Conservation (phyloP, 106 monocot species). For the Acorus gramineus region DNA sequence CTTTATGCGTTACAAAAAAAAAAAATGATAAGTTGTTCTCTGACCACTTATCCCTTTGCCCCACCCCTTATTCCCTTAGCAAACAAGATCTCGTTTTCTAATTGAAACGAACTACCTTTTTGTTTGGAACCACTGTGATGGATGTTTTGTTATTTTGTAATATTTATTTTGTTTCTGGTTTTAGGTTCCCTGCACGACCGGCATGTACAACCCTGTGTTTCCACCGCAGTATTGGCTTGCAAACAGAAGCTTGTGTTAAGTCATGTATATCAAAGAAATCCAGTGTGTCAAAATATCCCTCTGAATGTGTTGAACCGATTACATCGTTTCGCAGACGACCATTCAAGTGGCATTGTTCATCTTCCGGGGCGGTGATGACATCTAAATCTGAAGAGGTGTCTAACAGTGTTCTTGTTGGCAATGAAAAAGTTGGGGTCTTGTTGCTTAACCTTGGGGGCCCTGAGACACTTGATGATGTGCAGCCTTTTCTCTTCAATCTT, state of each 20-base stretch:
- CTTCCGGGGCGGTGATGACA: conserved; percentile 55
- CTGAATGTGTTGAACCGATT: conserved; percentile 13
- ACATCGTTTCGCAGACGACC: conserved; percentile 7
- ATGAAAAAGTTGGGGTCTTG: conserved; percentile 82
- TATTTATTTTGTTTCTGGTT: conserved; percentile 1
- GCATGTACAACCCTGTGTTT: conserved; percentile 22
- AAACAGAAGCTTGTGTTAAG: conserved; percentile 18
- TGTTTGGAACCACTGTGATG: too few species aligned
- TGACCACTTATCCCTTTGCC: too few species aligned
- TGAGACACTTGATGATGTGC: conserved; percentile 95
- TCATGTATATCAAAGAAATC: conserved; percentile 15
- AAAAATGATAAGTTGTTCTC: too few species aligned
- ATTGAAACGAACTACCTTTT: too few species aligned
- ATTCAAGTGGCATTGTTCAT: conserved; percentile 32
- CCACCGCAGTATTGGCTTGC: conserved; percentile 8
- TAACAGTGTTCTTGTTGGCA: conserved; percentile 30
- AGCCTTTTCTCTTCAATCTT: conserved; percentile 95
- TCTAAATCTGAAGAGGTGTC: conserved; percentile 29
- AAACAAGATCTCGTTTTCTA: too few species aligned
- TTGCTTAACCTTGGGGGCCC: conserved; percentile 96
- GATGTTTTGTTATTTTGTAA: not conserved
- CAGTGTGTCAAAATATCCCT: conserved; percentile 16
- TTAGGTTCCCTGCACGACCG: conserved; percentile 21
- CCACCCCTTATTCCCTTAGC: too few species aligned
- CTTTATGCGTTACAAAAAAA: too few species aligned